These are phyloP conservation scores for Chaetomium olivaceum DNA, from an alignment of 2,329 filamentous ascomycete genomes.

Conservation along the genomic window DNA sequence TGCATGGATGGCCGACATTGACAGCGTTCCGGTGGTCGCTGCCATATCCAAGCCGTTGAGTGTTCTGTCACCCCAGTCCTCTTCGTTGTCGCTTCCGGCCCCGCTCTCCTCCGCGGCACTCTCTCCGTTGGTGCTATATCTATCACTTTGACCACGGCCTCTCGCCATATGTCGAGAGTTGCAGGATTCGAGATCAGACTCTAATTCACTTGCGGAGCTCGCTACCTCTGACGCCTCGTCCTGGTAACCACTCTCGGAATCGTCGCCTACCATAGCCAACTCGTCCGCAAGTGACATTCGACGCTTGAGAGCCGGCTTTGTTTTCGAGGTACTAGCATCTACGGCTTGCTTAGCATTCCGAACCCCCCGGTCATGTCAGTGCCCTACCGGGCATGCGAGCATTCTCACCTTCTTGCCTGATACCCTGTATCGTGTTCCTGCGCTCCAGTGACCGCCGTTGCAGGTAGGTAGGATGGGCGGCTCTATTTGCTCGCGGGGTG, in stretches of 20 bases:
- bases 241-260: constrained; percentile 25
- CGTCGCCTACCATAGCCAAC: constrained; percentile 25
- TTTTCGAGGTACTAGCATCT: background rate
- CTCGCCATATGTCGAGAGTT: background rate
- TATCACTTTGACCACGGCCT: constrained; percentile 1
- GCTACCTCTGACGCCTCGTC: constrained; percentile 20
- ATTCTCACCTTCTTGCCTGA: constrained; percentile 22
- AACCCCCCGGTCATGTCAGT: too few relatives aligned
- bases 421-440: constrained; percentile 27
- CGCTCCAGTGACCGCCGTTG: constrained; percentile 11
- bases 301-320: constrained; percentile 14
- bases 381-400: background rate
- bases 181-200: constrained; percentile 20
- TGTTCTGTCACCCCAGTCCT: constrained; percentile 13
- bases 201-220: constrained; percentile 18
- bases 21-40: background rate
- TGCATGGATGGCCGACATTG: background rate
- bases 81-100: constrained; percentile 7
- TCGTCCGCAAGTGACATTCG: constrained; percentile 27
- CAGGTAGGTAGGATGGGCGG: background rate
- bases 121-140: constrained; percentile 17
- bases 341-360: background rate
- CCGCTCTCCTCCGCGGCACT: constrained; percentile 13
- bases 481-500: background rate
- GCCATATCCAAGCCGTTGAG: background rate